Evolutionary conservation across 1,284 basidiomycete genomes (phyloP).

Genomic region (Filobasidium uniguttulatum): DNA sequence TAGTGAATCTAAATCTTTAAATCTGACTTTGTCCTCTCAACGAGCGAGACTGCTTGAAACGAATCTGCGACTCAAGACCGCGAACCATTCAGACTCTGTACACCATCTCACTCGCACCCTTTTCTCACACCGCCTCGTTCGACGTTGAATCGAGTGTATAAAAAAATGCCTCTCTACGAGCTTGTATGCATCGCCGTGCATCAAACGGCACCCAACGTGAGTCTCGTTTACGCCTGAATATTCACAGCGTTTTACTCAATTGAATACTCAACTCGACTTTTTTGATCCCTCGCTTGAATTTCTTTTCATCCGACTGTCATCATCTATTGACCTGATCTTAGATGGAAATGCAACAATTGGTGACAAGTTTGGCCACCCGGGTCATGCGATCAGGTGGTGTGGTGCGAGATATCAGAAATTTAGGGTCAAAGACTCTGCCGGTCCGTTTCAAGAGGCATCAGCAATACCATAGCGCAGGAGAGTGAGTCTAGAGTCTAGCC

Average conservation of each 20-base stretch:
- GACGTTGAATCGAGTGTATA: too few species aligned
- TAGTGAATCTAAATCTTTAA: too few species aligned
- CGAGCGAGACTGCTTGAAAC: too few species aligned
- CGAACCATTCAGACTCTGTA: too few species aligned
- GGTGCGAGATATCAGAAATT: conserved; percentile 30
- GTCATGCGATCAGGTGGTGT: conserved; percentile 32
- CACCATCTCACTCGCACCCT: too few species aligned
- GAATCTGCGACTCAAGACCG: too few species aligned
- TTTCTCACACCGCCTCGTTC: too few species aligned
- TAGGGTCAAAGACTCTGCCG: conserved; percentile 31
- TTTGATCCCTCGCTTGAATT: neutral
- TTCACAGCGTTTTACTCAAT: too few species aligned
- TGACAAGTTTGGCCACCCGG: conserved; percentile 27
- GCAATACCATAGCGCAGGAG: conserved; percentile 32
- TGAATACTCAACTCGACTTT: neutral
- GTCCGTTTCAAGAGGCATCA: conserved; percentile 32
- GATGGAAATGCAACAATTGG: conserved; percentile 32
- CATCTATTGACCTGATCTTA: conserved; percentile 11
- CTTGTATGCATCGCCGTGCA: conserved; percentile 37
- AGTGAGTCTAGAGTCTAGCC: conserved; percentile 27
- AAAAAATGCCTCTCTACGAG: conserved; percentile 37
- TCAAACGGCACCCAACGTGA: conserved; percentile 31
- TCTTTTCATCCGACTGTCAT: neutral
- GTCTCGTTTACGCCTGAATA: too few species aligned
- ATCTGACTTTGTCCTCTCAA: too few species aligned